phyloP scores from a whole-genome alignment of 2,329 filamentous ascomycete genomes.

The Colletotrichum musae region DNA sequence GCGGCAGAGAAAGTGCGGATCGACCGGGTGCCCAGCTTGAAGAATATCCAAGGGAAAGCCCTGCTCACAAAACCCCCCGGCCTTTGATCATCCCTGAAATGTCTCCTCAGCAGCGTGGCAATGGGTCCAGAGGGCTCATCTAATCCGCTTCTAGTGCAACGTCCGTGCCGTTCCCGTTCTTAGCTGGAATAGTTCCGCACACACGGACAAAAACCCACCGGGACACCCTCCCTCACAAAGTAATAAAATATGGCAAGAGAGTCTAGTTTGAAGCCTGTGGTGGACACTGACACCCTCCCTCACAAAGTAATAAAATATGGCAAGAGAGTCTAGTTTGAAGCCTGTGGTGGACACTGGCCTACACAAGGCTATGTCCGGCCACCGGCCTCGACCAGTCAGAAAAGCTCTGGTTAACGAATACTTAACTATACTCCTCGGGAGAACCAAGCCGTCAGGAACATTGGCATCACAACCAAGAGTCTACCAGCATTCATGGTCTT shows the following conservation, averaged over 20 bases:
- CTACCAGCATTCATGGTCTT: too few relatives aligned
- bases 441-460: too few relatives aligned
- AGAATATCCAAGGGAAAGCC: conserved; percentile 27
- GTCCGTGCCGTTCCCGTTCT: conserved; percentile 21
- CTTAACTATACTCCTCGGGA: too few relatives aligned
- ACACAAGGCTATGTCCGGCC: too few relatives aligned
- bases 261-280: too few relatives aligned
- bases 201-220: background rate
- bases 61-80: conserved; percentile 8
- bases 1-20: conserved; percentile 19
- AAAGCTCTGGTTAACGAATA: too few relatives aligned
- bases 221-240: background rate
- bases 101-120: conserved; percentile 17
- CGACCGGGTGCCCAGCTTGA: conserved; percentile 23
- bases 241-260: background rate
- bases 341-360: too few relatives aligned
- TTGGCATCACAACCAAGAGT: too few relatives aligned
- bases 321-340: too few relatives aligned
- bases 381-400: too few relatives aligned
- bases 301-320: background rate
- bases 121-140: background rate
- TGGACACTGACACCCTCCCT: background rate
- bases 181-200: background rate
- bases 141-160: conserved; percentile 25
- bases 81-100: background rate